Conservation (phyloP, 1,284 basidiomycete genomes). For the Sanghuangporus sanghuang region DNA sequence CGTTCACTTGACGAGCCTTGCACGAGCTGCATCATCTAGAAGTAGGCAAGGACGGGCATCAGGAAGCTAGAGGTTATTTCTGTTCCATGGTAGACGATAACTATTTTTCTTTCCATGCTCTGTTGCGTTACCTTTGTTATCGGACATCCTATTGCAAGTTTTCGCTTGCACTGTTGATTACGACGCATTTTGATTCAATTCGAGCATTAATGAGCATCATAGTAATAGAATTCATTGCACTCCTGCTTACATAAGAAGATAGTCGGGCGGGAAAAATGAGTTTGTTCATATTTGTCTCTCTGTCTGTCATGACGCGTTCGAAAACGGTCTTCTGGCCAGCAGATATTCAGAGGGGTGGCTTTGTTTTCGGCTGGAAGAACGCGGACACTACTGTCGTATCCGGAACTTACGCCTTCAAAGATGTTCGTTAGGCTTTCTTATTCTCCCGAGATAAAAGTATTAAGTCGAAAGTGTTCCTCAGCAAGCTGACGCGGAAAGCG, state of each 20-base stretch:
- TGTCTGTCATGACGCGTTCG: constrained; percentile 20
- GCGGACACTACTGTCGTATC: constrained; percentile 43
- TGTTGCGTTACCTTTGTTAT: too few relatives aligned
- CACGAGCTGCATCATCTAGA: constrained; percentile 25
- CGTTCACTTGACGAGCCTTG: constrained; percentile 26
- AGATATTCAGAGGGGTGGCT: constrained; percentile 37
- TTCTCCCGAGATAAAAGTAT: neutral
- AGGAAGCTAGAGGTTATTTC: neutral
- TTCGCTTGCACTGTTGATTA: too few relatives aligned
- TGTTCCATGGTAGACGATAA: constrained; percentile 11
- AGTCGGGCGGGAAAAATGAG: neutral
- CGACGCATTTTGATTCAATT: too few relatives aligned
- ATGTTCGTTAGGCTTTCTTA: neutral
- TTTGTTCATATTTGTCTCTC: neutral
- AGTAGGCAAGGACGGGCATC: constrained; percentile 18
- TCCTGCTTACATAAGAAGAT: neutral
- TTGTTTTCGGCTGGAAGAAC: constrained; percentile 50
- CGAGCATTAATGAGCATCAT: too few relatives aligned
- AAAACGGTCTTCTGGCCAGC: constrained; percentile 48
- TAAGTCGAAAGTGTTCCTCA: neutral
- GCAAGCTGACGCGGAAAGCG: neutral
- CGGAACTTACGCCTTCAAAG: constrained; percentile 26
- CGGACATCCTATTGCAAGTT: too few relatives aligned
- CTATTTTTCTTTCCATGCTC: too few relatives aligned
- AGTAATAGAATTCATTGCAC: neutral